Percentiles rank a stretch among this genome's conserved stretches.
Conservation (phyloP, 1,284 basidiomycete genomes). For the Puccinia polysora region DNA sequence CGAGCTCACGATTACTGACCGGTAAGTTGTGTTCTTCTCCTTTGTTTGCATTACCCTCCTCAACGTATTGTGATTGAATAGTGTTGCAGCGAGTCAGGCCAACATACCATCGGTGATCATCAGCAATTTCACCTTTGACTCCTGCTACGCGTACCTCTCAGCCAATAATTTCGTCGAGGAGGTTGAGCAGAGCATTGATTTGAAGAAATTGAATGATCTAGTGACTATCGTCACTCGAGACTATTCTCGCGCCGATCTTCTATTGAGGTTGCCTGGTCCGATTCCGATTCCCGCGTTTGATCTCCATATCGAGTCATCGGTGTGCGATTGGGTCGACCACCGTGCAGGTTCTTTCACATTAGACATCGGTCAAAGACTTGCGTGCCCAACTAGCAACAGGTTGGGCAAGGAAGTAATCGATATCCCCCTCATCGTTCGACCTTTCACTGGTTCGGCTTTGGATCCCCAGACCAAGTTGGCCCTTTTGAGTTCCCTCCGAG, state of each 20-base stretch:
- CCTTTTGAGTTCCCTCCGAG: slow-evolving; percentile 61
- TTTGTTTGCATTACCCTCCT: not conserved
- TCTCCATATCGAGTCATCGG: slow-evolving; percentile 57
- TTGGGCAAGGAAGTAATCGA: slow-evolving; percentile 53
- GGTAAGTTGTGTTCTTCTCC: not conserved
- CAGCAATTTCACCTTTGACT: slow-evolving; percentile 76
- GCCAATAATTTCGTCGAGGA: slow-evolving; percentile 53
- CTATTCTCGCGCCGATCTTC: slow-evolving; percentile 67
- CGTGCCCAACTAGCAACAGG: not conserved
- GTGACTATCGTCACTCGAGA: slow-evolving; percentile 63
- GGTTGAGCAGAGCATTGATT: slow-evolving; percentile 56
- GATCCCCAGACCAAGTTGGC: slow-evolving; percentile 53
- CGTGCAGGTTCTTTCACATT: slow-evolving; percentile 56
- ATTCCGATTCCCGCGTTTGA: slow-evolving; percentile 70
- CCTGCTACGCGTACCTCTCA: slow-evolving; percentile 70
- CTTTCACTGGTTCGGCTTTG: slow-evolving; percentile 58
- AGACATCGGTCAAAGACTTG: slow-evolving; percentile 53
- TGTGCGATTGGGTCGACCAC: slow-evolving; percentile 63
- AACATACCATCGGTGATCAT: slow-evolving; percentile 65
- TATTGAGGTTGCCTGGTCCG: slow-evolving; percentile 65
- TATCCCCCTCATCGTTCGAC: slow-evolving; percentile 65
- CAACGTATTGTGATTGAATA: slow-evolving; percentile 53
- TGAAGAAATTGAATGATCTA: slow-evolving; percentile 59
- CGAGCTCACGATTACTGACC: not conserved
- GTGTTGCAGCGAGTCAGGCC: slow-evolving; percentile 64